Evolutionary conservation across 164 flowering plant species (phyloP), one percentile per base, ranked within the genome.

Genomic region (Berberis thunbergii): DNA sequence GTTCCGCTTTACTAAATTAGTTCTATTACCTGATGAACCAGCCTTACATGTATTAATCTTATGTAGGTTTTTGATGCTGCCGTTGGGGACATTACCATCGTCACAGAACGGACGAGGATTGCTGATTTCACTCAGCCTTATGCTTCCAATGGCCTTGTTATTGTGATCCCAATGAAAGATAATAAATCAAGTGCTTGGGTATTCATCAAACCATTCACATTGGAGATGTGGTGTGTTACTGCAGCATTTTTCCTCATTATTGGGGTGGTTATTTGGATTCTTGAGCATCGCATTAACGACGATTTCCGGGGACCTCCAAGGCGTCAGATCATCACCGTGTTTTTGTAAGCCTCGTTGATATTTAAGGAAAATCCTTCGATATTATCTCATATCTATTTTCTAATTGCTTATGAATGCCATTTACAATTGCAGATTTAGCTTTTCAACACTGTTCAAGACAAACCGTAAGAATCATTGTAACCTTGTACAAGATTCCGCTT

Each of bases 41-140:
- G 26, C n/a, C n/a, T 52, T 11, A 1, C n/a, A 1, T 10, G 10
- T 1, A 6, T 10, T 4, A 55, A 26, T 57, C 0, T 41, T 57
- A 26, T 55, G 13, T n/a, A 88, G 97, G 82, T 62, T 54, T 77
- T 78, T 78, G 97, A 88, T 81, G 95, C 77, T 46, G 97, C 82
- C 45, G 83, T 86, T 67, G 97, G 97, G 39, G 97, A 90, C 76
- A 80, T 88, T 69, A 73, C 95, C 26, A 81, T 90, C 71, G 80
- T 78, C 41, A 82, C 86, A 56, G 81, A 81, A 74, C 69, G 95
- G 66, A 90, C 89, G 53, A 82, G 43, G 67, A 70, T 76, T 62
- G 92, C 79, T 38, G 97, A 90, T 69, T 90, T 87, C 60, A 81
- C 95, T 54, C 97, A 90, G 81, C 97, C 97, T 54, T 90, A 76